Conservation (phyloP, 352 stramenopile species). For the Globisporangium paddicum region DNA sequence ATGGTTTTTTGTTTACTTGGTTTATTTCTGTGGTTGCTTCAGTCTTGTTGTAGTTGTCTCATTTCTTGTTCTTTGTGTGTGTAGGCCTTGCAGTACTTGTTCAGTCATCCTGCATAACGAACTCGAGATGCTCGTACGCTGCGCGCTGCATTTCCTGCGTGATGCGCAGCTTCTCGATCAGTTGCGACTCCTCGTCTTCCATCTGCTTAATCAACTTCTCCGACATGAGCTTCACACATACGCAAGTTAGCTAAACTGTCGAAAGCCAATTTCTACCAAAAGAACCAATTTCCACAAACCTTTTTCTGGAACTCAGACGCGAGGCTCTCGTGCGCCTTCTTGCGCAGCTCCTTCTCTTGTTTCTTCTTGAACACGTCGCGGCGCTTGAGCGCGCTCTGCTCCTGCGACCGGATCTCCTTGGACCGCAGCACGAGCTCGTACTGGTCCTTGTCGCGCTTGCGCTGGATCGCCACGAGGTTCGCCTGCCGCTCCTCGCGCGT, state of each 20-base stretch:
- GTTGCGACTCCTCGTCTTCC: conserved; percentile 48
- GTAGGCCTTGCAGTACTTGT: neutral
- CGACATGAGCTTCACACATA: conserved; percentile 30
- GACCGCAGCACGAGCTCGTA: conserved; percentile 36
- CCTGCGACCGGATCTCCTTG: conserved; percentile 45
- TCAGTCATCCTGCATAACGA: conserved; percentile 46
- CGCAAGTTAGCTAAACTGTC: neutral
- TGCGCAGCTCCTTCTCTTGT: conserved; percentile 46
- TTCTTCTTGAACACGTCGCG: conserved; percentile 41
- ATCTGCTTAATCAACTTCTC: conserved; percentile 64
- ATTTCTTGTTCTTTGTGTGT: neutral
- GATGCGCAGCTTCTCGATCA: conserved; percentile 58
- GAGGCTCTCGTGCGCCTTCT: conserved; percentile 40
- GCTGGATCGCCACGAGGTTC: conserved; percentile 40
- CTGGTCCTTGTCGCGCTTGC: conserved; percentile 34
- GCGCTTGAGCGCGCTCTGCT: conserved; percentile 35
- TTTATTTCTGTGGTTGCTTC: neutral
- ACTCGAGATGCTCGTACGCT: conserved; percentile 63
- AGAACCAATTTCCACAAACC: conserved; percentile 3
- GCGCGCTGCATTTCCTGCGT: conserved; percentile 63
- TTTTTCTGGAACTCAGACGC: conserved; percentile 49
- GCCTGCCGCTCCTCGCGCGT: conserved; percentile 36
- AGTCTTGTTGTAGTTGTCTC: neutral
- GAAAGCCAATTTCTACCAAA: neutral
- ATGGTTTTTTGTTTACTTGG: neutral